Conservation (phyloP, 208 protist genomes). For the Leishmania arabica region DNA sequence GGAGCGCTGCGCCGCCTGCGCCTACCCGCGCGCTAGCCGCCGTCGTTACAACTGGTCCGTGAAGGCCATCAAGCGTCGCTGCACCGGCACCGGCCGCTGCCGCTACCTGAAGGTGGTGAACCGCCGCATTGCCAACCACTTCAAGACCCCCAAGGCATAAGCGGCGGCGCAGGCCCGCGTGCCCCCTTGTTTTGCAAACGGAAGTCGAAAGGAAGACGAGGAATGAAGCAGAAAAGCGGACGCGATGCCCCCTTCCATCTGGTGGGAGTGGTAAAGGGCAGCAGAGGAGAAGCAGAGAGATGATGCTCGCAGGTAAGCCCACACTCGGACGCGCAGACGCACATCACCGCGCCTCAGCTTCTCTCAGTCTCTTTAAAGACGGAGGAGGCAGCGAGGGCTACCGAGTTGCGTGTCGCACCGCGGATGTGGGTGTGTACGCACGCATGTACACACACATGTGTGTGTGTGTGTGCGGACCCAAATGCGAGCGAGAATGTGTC, state of each 20-base stretch:
- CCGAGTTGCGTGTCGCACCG: neutral
- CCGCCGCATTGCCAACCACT: slow-evolving; percentile 97
- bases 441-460: neutral
- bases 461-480: neutral
- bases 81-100: slow-evolving; percentile 98
- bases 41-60: slow-evolving; percentile 97
- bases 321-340: neutral
- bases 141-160: slow-evolving; percentile 93
- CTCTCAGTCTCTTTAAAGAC: neutral
- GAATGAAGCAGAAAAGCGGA: too few species aligned
- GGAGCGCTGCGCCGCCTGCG: slow-evolving; percentile 97
- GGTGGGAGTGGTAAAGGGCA: neutral
- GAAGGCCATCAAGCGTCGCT: slow-evolving; percentile 98
- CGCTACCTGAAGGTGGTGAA: slow-evolving; percentile 97
- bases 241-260: neutral
- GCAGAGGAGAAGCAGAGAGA: neutral
- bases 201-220: neutral
- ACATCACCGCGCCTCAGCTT: neutral
- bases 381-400: neutral
- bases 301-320: neutral
- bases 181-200: neutral
- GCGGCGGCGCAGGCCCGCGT: slow-evolving; percentile 10
- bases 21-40: slow-evolving; percentile 96
- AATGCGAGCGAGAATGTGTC: neutral
- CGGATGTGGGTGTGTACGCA: neutral